Evolutionary conservation across 805 yeast species (phyloP).

Genomic region (Suhomyces kilbournensis): DNA sequence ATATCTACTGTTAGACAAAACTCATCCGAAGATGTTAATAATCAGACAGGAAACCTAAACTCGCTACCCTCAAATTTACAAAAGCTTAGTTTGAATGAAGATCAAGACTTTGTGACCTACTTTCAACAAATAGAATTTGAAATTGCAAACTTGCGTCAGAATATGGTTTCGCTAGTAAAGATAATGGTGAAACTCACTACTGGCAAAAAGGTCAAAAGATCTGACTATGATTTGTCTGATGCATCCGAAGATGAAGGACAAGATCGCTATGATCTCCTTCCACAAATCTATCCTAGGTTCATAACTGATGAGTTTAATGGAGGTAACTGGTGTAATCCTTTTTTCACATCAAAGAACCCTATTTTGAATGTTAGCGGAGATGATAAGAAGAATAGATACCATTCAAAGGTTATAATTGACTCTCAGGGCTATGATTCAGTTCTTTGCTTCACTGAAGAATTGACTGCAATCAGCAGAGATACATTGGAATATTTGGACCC

Average conservation of each 20-base stretch:
- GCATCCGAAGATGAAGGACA: conserved; percentile 30
- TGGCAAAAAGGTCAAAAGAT: conserved; percentile 27
- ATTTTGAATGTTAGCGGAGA: conserved; percentile 43
- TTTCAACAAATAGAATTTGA: conserved; percentile 40
- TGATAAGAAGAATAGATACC: conserved; percentile 39
- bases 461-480: conserved; percentile 39
- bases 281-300: conserved; percentile 70
- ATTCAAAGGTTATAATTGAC: conserved; percentile 49
- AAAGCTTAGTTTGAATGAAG: conserved; percentile 1
- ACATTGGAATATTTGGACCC: conserved; percentile 41
- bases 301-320: conserved; percentile 65
- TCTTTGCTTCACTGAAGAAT: conserved; percentile 33
- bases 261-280: conserved; percentile 42
- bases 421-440: conserved; percentile 44
- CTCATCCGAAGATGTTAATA: conserved; percentile 1
- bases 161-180: conserved; percentile 26
- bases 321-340: conserved; percentile 77
- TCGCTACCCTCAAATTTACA: conserved; percentile 1
- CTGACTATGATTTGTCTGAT: conserved; percentile 40
- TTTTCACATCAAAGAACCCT: conserved; percentile 41
- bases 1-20: conserved; percentile 5
- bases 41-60: neutral
- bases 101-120: conserved; percentile 21
- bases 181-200: conserved; percentile 31
- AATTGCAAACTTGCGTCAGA: conserved; percentile 32